Evolutionary conservation across 345 rosid species (phyloP), one percentile per base, ranked within the genome.

Genomic region (Citrus reticulata): DNA sequence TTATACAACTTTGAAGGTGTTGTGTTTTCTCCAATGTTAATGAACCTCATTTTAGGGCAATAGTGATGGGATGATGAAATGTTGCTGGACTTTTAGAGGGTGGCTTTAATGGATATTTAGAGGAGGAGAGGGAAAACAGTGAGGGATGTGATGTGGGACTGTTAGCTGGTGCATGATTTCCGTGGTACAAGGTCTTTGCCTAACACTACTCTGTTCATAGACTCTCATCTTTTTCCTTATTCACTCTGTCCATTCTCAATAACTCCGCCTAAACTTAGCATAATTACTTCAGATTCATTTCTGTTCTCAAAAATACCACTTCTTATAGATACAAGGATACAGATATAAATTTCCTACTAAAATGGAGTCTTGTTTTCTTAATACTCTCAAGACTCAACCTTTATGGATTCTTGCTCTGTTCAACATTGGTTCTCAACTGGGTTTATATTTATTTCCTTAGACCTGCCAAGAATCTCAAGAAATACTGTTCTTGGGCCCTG

Each of bases 331-430:
- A 46, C 51, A 46, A 46, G 51, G 51, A 46, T 13, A 13, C 17
- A 3, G 17, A 46, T 3, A 46, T 46, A 46, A 11, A 46, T 46
- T 46, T 46, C 79, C 83, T 68, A 74, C 71, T 34, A 30, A 54
- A 27, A 95, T 93, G 96, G 95, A 83, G 85, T 57, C 72, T 79
- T 88, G 90, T 59, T 87, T 87, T 79, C 16, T 83, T 20, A 77
- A 78, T 11, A 74, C 79, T 64, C 93, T 95, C 49, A 89, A 87
- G 83, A 71, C 82, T 9, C 97, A 95, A 79, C 95, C 96, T 72
- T 30, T 74, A 0, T 95, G 93, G 95, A 27, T 90, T 74, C 84
- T 90, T 61, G 14, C 60, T 22, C 84, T 91, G 49, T 87, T 92
- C 86, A 17, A 74, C 24, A 30, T 88, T 4, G 93, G 93, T 30